Percentiles rank a stretch among this genome's conserved stretches.
Evolutionary conservation across 345 rosid species (phyloP).

Genomic region (Moricandia arvensis): DNA sequence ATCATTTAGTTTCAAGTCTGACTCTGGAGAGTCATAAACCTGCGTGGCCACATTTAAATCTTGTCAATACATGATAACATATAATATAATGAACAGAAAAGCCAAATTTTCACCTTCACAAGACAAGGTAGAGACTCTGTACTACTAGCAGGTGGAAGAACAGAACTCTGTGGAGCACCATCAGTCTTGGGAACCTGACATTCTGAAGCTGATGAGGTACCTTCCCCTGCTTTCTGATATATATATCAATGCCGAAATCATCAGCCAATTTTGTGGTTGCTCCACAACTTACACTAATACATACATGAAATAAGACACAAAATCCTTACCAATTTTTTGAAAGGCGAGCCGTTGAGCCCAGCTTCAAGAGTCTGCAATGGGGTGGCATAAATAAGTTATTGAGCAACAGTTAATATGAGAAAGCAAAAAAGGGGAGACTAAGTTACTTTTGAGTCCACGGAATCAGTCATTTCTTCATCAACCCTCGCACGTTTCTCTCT

Average conservation of each 20-base stretch:
- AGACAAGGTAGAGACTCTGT: conserved; percentile 59
- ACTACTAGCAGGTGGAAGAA: conserved; percentile 25
- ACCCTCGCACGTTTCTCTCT: conserved; percentile 74
- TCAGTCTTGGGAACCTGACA: conserved; percentile 30
- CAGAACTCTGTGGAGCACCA: conserved; percentile 33
- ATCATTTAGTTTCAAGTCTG: conserved; percentile 82
- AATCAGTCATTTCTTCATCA: conserved; percentile 54
- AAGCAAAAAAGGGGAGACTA: neutral
- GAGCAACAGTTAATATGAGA: neutral
- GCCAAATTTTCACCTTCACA: conserved; percentile 52
- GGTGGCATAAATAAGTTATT: neutral
- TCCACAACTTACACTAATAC: neutral
- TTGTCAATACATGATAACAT: neutral
- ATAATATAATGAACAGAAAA: neutral
- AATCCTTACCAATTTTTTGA: conserved; percentile 66
- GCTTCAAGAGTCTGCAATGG: conserved; percentile 47
- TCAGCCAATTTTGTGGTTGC: neutral
- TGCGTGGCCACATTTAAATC: conserved; percentile 27
- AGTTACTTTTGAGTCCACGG: conserved; percentile 44
- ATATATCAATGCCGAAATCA: neutral
- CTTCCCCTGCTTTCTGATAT: conserved; percentile 60
- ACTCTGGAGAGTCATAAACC: conserved; percentile 80
- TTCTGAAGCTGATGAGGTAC: conserved; percentile 45
- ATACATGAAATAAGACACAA: neutral
- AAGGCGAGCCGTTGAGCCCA: conserved; percentile 44